Base-by-base conservation (phyloP, 2,329 filamentous ascomycete genomes). In the Penicillium vulpinum region DNA sequence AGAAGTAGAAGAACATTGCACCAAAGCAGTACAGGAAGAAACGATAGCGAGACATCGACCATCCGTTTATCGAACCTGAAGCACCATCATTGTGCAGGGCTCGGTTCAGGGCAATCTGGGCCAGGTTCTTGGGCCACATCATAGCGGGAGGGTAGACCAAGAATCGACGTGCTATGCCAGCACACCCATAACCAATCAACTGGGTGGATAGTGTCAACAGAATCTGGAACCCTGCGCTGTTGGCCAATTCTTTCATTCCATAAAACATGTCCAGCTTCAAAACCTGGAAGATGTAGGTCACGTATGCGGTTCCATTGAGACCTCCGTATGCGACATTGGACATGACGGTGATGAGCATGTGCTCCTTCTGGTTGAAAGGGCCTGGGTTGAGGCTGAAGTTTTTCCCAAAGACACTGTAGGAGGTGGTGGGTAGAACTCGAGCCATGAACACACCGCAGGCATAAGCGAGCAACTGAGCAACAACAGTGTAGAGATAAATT, bases 1-100 rank as follows among this genome's bases (percentile, higher is more conserved):
- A 83, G 59, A 79, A 83, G 64, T 77, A 84, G 4, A 80, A 53
- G 49, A 83, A 83, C 76, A 83, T 83, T 57, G 69, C 73, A 1
- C 60, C 62, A 38, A 80, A 80, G 0, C 72, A 68, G 4, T 78
- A 57, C 26, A 75, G 49, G 65, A 83, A 83, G 62, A 82, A 80
- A 13, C 47, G 50, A 21, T 61, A 60, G 13, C 61, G 56, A 3
- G 62, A 62, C 4, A 62, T 54, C 6, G 51, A 49, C 57, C 58
- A 61, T 26, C 58, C 58, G 26, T 56, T 28, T 8, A 49, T 31
- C 2, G 26, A 26, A 5, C 50, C 45, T 3, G 31, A 40, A 4
- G 18, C 43, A 9, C 50, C 45, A 15, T 55, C 45, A 26, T 54
- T 56, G 41, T 62, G 60, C 15, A 62, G 28, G 26, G 57, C 45